These are phyloP conservation scores for Calonectria naviculata DNA, from an alignment of 2,329 filamentous ascomycete genomes.

Conservation along the genomic window DNA sequence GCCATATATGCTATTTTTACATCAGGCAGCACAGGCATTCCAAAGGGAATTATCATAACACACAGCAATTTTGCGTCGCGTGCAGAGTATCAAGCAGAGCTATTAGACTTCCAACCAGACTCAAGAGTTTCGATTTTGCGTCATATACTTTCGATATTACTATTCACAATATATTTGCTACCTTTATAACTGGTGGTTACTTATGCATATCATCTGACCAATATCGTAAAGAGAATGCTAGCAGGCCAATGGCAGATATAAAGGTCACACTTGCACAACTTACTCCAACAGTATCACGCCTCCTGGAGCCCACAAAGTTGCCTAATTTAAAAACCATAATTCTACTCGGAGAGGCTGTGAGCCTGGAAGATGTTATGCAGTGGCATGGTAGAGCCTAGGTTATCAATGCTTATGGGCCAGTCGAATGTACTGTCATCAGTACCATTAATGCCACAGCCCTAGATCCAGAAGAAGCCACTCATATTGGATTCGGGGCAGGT, in stretches of 20 bases:
- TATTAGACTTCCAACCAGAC: neutral
- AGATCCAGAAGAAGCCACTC: neutral
- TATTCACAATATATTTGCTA: slow-evolving; percentile 18
- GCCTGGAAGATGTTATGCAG: too few species aligned
- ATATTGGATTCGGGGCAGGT: slow-evolving; percentile 8
- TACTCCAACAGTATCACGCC: neutral
- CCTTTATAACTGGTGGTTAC: slow-evolving; percentile 21
- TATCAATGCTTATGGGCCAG: slow-evolving; percentile 28
- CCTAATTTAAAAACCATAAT: too few species aligned
- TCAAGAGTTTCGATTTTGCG: slow-evolving; percentile 10
- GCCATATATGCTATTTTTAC: slow-evolving; percentile 5
- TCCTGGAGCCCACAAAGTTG: neutral
- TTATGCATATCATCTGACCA: slow-evolving; percentile 18
- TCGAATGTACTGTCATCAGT: slow-evolving; percentile 10
- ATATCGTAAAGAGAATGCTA: neutral
- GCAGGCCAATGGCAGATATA: neutral
- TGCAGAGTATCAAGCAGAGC: neutral
- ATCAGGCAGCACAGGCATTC: neutral
- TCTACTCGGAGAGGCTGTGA: too few species aligned
- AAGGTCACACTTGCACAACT: neutral
- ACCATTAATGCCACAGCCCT: neutral
- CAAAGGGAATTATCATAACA: neutral
- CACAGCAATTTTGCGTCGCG: neutral
- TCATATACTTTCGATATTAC: slow-evolving; percentile 26
- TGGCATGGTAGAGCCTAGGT: too few species aligned